phyloP scores from a whole-genome alignment of 2,329 filamentous ascomycete genomes.

The Trichoderma sp. region DNA sequence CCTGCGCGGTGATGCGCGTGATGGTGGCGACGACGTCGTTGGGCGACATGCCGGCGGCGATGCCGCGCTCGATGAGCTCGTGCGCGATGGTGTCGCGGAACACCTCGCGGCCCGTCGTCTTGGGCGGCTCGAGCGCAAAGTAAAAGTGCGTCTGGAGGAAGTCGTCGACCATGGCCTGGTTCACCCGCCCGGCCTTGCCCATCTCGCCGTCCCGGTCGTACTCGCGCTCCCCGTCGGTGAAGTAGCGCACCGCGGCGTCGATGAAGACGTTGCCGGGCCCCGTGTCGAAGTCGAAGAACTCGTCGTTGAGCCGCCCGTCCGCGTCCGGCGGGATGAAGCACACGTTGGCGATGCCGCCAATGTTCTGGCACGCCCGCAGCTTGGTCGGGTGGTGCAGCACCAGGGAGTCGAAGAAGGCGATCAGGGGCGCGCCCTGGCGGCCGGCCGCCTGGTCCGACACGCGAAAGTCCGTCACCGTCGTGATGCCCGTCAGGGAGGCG shows the following conservation, averaged over 20 bases:
- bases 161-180: conserved; percentile 55
- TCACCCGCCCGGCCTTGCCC: conserved; percentile 51
- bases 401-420: conserved; percentile 54
- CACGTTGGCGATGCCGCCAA: conserved; percentile 63
- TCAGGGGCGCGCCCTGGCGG: conserved; percentile 53
- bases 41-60: conserved; percentile 47
- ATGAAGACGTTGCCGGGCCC: conserved; percentile 61
- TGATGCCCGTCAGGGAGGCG: conserved; percentile 58
- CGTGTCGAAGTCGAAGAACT: conserved; percentile 54
- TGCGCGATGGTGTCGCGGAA: conserved; percentile 60
- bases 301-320: conserved; percentile 33
- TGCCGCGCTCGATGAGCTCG: conserved; percentile 52
- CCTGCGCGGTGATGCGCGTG: conserved; percentile 61
- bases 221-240: conserved; percentile 52
- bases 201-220: conserved; percentile 57
- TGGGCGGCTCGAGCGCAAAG: conserved; percentile 53
- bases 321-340: conserved; percentile 58
- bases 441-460: conserved; percentile 53
- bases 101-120: conserved; percentile 62
- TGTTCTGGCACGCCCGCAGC: conserved; percentile 62
- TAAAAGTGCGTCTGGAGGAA: conserved; percentile 53
- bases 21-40: conserved; percentile 61
- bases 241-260: conserved; percentile 58
- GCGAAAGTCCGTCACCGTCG: conserved; percentile 58
- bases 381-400: conserved; percentile 56